These are phyloP conservation scores for Rhodotorula paludigena DNA, from an alignment of 768 basidiomycete species.

Conservation along the genomic window DNA sequence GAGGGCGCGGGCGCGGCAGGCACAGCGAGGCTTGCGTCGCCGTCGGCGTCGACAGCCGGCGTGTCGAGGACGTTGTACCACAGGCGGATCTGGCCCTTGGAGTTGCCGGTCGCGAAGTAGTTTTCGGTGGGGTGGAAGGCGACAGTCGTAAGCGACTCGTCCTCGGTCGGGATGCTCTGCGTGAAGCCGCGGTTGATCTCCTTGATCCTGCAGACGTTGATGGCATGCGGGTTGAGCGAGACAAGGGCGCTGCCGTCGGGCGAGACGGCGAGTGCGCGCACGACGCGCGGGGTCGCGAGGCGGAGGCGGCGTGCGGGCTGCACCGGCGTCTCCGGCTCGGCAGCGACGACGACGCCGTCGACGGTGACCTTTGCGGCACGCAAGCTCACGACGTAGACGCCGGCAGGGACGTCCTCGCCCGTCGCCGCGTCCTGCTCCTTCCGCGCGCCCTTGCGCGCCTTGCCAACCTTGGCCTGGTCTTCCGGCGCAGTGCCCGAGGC, in stretches of 20 bases:
- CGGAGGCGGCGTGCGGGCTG: conserved; percentile 33
- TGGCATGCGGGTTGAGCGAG: conserved; percentile 66
- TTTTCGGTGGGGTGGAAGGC: conserved; percentile 84
- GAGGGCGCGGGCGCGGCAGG: conserved; percentile 55
- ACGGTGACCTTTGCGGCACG: conserved; percentile 8
- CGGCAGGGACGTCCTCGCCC: conserved; percentile 4
- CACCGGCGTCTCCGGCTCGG: conserved; percentile 16
- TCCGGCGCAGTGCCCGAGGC: too few species aligned
- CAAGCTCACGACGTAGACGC: conserved; percentile 30
- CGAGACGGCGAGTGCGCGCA: conserved; percentile 63
- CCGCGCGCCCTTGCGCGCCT: neutral
- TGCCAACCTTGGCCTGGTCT: neutral
- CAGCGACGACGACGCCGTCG: neutral
- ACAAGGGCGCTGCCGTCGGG: conserved; percentile 73
- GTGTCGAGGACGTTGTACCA: conserved; percentile 77
- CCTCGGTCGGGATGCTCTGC: conserved; percentile 66
- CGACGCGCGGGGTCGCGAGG: conserved; percentile 34
- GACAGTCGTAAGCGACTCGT: conserved; percentile 72
- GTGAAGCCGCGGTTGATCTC: conserved; percentile 51
- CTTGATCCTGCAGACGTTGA: conserved; percentile 58
- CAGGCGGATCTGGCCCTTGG: conserved; percentile 71
- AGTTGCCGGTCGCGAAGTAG: conserved; percentile 92
- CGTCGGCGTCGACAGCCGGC: neutral
- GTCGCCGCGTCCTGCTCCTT: too few species aligned
- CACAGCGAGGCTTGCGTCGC: neutral